Conservation (phyloP, 805 yeast genomes). For the Vanderwaltozyma tropicalis region DNA sequence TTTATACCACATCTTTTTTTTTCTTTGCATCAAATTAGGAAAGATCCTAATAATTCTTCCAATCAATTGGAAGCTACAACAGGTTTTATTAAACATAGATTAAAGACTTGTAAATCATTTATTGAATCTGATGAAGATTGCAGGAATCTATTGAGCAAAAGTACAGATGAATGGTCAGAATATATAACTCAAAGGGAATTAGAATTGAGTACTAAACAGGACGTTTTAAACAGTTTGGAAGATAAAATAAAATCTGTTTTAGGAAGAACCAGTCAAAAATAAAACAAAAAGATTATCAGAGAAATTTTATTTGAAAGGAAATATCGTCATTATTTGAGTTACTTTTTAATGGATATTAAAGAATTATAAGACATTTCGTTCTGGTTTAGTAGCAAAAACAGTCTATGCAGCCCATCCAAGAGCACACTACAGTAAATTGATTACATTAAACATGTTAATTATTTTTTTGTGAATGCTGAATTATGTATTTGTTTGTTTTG, state of each 20-base stretch:
- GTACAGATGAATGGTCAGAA: constrained; percentile 23
- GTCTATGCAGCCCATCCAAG: too few relatives aligned
- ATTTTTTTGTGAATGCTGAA: not conserved
- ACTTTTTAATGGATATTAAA: too few relatives aligned
- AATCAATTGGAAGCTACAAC: constrained; percentile 25
- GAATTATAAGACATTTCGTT: too few relatives aligned
- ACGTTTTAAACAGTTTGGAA: constrained; percentile 9
- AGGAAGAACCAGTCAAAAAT: too few relatives aligned
- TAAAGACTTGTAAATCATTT: constrained; percentile 21
- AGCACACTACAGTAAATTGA: too few relatives aligned
- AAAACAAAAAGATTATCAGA: too few relatives aligned
- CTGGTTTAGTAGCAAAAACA: too few relatives aligned
- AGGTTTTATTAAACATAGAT: constrained; percentile 24
- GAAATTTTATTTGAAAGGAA: too few relatives aligned
- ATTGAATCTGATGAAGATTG: constrained; percentile 24
- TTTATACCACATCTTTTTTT: constrained; percentile 28
- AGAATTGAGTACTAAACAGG: constrained; percentile 20
- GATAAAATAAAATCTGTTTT: constrained; percentile 4
- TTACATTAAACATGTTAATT: too few relatives aligned
- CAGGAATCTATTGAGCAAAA: constrained; percentile 17
- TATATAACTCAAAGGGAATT: constrained; percentile 14
- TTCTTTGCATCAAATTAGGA: constrained; percentile 23
- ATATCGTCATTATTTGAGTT: too few relatives aligned
- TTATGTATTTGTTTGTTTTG: too few relatives aligned
- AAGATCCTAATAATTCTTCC: constrained; percentile 24